Conservation (phyloP, 2,329 filamentous ascomycete genomes). For the Furcasterigmium sp. region DNA sequence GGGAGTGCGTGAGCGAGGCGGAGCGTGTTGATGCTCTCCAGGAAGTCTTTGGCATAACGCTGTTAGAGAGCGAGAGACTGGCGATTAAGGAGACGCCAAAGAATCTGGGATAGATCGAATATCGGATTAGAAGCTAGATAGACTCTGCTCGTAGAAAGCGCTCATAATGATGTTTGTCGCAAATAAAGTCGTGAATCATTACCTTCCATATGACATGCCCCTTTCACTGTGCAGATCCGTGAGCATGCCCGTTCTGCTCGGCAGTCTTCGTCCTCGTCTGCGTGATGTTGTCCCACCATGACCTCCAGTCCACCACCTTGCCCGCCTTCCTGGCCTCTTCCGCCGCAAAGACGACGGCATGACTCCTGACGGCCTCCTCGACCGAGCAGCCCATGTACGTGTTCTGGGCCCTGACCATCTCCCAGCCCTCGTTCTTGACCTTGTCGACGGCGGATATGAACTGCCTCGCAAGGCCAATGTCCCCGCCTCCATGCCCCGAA, state of each 20-base stretch:
- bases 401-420: conserved; percentile 65
- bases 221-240: background rate
- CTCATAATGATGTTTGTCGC: background rate
- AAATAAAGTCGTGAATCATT: background rate
- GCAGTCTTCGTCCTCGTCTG: conserved; percentile 9
- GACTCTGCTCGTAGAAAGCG: background rate
- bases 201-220: background rate
- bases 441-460: conserved; percentile 79
- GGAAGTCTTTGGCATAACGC: conserved; percentile 18
- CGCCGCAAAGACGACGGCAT: conserved; percentile 89
- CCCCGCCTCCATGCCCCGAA: conserved; percentile 10
- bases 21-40: conserved; percentile 47
- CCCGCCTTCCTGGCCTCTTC: conserved; percentile 73
- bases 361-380: conserved; percentile 83
- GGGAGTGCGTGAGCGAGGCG: conserved; percentile 41
- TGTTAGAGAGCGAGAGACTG: background rate
- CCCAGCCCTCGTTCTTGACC: conserved; percentile 66
- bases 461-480: conserved; percentile 61
- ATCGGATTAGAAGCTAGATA: background rate
- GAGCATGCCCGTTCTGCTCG: background rate
- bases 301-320: conserved; percentile 67
- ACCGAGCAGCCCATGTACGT: conserved; percentile 75
- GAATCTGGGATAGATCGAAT: background rate
- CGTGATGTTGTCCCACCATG: conserved; percentile 60
- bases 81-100: background rate